Evolutionary conservation across 441 rosid species (phyloP).

Genomic region (Gossypium davidsonii): DNA sequence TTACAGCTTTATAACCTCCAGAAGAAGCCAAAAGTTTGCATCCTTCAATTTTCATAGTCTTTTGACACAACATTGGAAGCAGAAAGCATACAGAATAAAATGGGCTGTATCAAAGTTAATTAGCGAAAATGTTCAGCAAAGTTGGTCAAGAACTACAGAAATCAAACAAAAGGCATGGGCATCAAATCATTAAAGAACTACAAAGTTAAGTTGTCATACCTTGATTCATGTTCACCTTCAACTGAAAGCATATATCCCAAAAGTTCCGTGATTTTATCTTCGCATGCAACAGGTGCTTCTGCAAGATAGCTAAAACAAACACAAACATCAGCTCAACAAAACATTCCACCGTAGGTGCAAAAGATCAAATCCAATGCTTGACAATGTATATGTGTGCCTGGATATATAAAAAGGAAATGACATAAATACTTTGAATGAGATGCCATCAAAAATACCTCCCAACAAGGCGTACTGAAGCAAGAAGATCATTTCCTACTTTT

Average conservation of each 20-base stretch:
- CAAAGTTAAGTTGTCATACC: conserved; percentile 34
- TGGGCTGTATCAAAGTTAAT: conserved; percentile 39
- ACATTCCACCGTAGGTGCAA: not conserved
- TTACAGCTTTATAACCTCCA: conserved; percentile 59
- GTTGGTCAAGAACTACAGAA: conserved; percentile 16
- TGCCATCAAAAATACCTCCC: conserved; percentile 56
- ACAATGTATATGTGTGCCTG: not conserved
- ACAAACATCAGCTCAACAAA: conserved; percentile 1
- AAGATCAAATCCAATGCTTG: conserved; percentile 7
- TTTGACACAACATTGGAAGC: conserved; percentile 87
- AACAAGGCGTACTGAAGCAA: conserved; percentile 81
- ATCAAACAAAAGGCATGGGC: not conserved
- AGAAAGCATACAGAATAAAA: conserved; percentile 70
- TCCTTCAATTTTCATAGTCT: conserved; percentile 66
- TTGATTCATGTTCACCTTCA: conserved; percentile 84
- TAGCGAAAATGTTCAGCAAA: conserved; percentile 13
- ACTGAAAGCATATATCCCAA: conserved; percentile 67
- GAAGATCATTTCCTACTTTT: conserved; percentile 83
- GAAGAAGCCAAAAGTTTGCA: conserved; percentile 55
- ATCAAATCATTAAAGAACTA: not conserved
- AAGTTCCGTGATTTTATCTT: conserved; percentile 66
- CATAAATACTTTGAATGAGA: conserved; percentile 2
- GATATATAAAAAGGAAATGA: not conserved
- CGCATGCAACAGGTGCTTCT: conserved; percentile 67
- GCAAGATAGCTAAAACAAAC: conserved; percentile 73